Evolutionary conservation across 2,329 filamentous ascomycete species (phyloP), one percentile per base, ranked within the genome.

Genomic region (Zasmidium cellare): DNA sequence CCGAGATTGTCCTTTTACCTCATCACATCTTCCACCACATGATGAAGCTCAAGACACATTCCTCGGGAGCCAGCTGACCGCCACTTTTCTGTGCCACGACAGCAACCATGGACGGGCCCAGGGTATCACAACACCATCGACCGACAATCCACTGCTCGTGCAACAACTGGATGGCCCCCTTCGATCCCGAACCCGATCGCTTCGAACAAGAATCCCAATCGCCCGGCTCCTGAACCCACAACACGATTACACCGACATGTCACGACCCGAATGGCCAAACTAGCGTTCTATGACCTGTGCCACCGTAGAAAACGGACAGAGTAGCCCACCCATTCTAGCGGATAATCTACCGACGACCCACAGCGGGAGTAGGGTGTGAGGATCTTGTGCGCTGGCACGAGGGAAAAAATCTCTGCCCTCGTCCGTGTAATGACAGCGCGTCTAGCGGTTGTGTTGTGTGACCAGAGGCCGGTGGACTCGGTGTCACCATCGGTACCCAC

Each of bases 181-280:
- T 41, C 7, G 35, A 41, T 41, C 35, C 35, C 35, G 11, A 18
- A 41, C 35, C 35, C 35, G 35, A 41, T 41, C 35, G 35, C 35
- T 16, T 16, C 35, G n/a, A 6, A 14, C 16, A 22, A 12, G n/a
- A 24, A 24, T 35, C 25, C 48, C 25, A 24, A 11, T 24, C n/a
- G 24, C 48, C 48, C 25, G 48, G 48, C 48, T 51, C 25, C 35
- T 20, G 48, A 12, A 51, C 23, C 48, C 48, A 51, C 48, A 14
- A 16, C 20, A 2, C 48, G 6, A 28, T 41, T 14, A n/a, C 35
- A 41, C 35, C n/a, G 25, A 16, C 9, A 35, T 38, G 48, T 38
- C 35, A 31, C 7, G 12, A 9, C 35, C 35, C 18, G 25, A 51
- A 14, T 12, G 12, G 20, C 20, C n/a, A 48, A 48, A 16, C 18